Conservation (phyloP, 805 yeast species). For the Lachancea kluyveri region DNA sequence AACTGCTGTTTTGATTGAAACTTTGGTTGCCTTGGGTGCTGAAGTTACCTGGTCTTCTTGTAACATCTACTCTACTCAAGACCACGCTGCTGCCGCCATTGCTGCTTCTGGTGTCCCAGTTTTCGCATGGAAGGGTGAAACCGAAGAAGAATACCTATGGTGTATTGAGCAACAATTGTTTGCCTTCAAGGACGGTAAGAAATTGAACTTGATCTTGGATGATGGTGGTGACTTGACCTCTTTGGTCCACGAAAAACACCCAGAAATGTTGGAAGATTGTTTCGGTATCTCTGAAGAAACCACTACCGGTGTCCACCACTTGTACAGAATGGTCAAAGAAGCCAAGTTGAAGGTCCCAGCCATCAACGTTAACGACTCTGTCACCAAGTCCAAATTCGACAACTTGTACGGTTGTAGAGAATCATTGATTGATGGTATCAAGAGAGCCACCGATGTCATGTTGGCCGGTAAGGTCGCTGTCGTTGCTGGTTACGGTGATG, state of each 20-base stretch:
- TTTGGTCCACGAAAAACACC: constrained; percentile 94
- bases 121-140: constrained; percentile 99
- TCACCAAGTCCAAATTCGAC: constrained; percentile 98
- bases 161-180: constrained; percentile 98
- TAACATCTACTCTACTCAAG: constrained; percentile 99
- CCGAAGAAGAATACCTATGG: constrained; percentile 99
- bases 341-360: constrained; percentile 94
- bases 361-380: constrained; percentile 97
- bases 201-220: constrained; percentile 94
- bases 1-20: constrained; percentile 98
- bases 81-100: constrained; percentile 99
- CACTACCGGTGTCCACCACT: constrained; percentile 99
- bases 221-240: constrained; percentile 99
- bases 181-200: constrained; percentile 92
- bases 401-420: constrained; percentile 99
- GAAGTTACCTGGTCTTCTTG: constrained; percentile 99
- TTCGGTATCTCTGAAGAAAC: constrained; percentile 98
- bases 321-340: constrained; percentile 91
- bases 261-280: constrained; percentile 93
- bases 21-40: constrained; percentile 95
- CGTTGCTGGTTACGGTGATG: constrained; percentile 99
- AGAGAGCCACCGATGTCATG: constrained; percentile 99
- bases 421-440: constrained; percentile 96
- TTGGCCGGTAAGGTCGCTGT: constrained; percentile 98
- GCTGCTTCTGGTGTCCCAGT: constrained; percentile 99